These are phyloP conservation scores for Penicillium decumbens DNA, from an alignment of 2,329 filamentous ascomycete species.

Conservation along the genomic window DNA sequence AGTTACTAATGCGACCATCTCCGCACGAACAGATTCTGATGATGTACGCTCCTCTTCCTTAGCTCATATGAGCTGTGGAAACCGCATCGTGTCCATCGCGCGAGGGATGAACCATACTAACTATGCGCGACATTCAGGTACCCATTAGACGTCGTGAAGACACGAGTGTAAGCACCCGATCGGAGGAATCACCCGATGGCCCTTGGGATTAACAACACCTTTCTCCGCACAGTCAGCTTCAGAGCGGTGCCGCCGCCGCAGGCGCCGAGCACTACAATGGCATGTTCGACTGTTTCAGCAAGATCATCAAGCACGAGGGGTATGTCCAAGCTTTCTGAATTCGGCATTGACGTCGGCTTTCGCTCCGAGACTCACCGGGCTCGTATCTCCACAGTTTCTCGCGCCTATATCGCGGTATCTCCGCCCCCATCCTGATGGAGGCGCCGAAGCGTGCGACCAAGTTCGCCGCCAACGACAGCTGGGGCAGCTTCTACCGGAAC, in stretches of 20 bases:
- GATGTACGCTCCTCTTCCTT: slow-evolving; percentile 20
- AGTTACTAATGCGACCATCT: slow-evolving; percentile 17
- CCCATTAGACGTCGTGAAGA: slow-evolving; percentile 97
- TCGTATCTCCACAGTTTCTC: slow-evolving; percentile 59
- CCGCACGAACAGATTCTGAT: slow-evolving; percentile 27
- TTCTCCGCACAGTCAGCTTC: slow-evolving; percentile 64
- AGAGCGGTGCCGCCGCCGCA: slow-evolving; percentile 62
- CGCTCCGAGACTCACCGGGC: slow-evolving; percentile 1
- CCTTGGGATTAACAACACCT: slow-evolving; percentile 8
- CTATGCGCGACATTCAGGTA: slow-evolving; percentile 60
- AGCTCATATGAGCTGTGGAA: not conserved
- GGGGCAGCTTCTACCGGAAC: slow-evolving; percentile 90
- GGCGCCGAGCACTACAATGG: slow-evolving; percentile 87
- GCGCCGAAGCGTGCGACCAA: slow-evolving; percentile 95
- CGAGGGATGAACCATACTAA: slow-evolving; percentile 5
- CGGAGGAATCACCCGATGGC: slow-evolving; percentile 12
- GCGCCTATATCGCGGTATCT: slow-evolving; percentile 91
- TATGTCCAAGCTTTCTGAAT: slow-evolving; percentile 43
- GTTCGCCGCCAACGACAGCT: slow-evolving; percentile 97
- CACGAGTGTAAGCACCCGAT: slow-evolving; percentile 66
- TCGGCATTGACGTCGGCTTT: not conserved
- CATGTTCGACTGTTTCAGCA: slow-evolving; percentile 97
- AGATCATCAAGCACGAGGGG: slow-evolving; percentile 96
- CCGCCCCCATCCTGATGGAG: slow-evolving; percentile 95
- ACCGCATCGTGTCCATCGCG: not conserved